Conservation (phyloP, 2,329 filamentous ascomycete genomes). For the Trichoderma cornu-damae region DNA sequence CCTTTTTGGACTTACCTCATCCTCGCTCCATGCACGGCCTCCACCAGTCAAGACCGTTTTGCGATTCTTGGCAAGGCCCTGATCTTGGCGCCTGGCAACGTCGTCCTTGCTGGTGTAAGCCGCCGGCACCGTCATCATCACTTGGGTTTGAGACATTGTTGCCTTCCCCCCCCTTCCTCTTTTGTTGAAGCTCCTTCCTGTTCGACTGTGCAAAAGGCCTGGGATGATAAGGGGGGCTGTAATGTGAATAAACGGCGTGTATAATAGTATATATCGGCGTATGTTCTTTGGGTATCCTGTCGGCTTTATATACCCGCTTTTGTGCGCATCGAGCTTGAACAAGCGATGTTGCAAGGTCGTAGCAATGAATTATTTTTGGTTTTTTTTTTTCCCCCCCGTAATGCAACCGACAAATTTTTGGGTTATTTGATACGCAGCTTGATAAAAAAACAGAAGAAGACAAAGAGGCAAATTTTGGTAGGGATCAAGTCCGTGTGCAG, state of each 20-base stretch:
- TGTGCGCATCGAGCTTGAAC: background rate
- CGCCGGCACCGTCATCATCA: constrained; percentile 40
- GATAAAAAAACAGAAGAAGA: background rate
- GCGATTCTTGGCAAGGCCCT: constrained; percentile 58
- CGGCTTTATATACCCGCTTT: background rate
- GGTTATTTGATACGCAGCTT: background rate
- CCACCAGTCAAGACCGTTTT: constrained; percentile 67
- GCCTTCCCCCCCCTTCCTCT: too few relatives aligned
- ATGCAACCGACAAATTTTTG: too few relatives aligned
- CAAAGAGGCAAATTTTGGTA: too few relatives aligned
- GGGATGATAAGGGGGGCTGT: background rate
- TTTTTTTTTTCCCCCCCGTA: too few relatives aligned
- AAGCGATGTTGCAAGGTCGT: background rate
- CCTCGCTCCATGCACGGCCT: constrained; percentile 78
- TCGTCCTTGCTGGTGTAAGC: constrained; percentile 50
- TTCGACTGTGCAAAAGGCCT: background rate
- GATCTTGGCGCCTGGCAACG: constrained; percentile 53
- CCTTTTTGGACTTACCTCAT: constrained; percentile 57
- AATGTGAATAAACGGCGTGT: too few relatives aligned
- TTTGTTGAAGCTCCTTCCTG: background rate
- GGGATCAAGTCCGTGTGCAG: background rate
- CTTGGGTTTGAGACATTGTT: constrained; percentile 48
- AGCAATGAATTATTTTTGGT: background rate
- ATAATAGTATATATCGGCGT: background rate
- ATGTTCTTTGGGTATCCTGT: background rate